Base-by-base conservation (phyloP, 352 stramenopile species). In the Globisporangium uncinulatum region DNA sequence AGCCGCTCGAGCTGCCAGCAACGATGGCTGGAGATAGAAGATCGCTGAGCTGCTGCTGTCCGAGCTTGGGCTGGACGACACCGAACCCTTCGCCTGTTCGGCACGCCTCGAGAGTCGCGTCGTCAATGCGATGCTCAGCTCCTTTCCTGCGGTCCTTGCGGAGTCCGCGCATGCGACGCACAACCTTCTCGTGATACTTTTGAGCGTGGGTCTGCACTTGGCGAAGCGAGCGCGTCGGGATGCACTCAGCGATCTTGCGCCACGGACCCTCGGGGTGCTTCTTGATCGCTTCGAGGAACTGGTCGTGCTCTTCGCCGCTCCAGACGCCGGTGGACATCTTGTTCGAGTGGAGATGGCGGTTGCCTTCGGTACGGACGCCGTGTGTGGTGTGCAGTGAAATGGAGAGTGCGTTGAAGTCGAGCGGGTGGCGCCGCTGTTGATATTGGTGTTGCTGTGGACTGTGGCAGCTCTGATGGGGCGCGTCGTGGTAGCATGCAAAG, bases 171-270 rank as follows among this genome's bases (percentile, higher is more conserved):
- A 80, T 58, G n/a, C 74, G 64, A 1, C 80, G 74, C 59, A 73
- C 67, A 56, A 91, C 79, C 66, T 91, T 91, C 52, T 90, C 78
- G 59, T 85, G 76, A 61, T 91, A 91, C 56, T 77, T 77, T 57
- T 77, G 66, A 6, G 66, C 64, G 41, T 77, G 69, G 10, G 76
- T 88, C 61, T 89, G 80, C 59, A 87, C 79, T 57, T 90, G 80
- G 3, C 80, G 70, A 5, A 79, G 62, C 11, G 74, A 86, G 24
- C 76, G 56, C 19, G 70, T 72, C 24, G 63, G 56, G 0, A 79
- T 59, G 11, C 47, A 34, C 20, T 52, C 43, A 1, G 70, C 56
- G 24, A 79, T 74, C 7, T 51, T 51, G n/a, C 56, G 59, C 70
- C 70, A 79, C 3, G 70, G 70, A 0, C 70, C 66, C 5, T 57